A percentile compares a stretch with the other conserved stretches of the same genome.
Conservation (phyloP, 345 rosid species). For the Lumnitzera littorea region DNA sequence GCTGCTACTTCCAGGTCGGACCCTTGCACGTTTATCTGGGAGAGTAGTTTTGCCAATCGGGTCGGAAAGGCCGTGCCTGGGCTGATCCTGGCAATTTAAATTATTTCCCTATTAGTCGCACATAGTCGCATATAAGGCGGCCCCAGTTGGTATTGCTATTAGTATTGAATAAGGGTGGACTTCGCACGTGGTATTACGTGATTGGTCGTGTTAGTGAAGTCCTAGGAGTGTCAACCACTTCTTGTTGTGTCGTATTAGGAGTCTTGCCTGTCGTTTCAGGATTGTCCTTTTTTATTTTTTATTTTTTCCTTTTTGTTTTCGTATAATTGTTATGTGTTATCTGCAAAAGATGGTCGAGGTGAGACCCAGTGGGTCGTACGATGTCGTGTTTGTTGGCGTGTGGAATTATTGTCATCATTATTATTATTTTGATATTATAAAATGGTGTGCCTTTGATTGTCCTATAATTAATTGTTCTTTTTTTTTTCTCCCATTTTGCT, state of each 20-base stretch:
- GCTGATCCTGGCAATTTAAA: constrained; percentile 53
- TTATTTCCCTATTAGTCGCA: no score
- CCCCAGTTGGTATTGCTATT: no score
- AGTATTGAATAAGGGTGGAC: no score
- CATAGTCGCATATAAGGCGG: no score
- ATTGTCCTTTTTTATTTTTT: background rate
- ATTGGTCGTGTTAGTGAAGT: no score
- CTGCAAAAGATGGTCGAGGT: background rate
- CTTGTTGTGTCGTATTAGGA: background rate
- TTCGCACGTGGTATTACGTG: no score
- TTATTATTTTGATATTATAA: background rate
- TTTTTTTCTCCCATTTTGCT: background rate
- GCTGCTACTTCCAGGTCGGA: constrained; percentile 13
- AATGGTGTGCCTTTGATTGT: background rate
- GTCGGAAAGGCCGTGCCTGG: constrained; percentile 92
- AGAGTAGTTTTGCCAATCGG: constrained; percentile 65
- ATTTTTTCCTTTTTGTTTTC: background rate
- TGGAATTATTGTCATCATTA: background rate
- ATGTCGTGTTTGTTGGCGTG: background rate
- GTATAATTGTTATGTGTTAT: background rate
- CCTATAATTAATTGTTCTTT: background rate
- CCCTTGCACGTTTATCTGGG: constrained; percentile 76
- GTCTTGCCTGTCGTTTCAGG: background rate
- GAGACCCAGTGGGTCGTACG: background rate
- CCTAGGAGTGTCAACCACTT: background rate